These are phyloP conservation scores for Rhizopus microsporus DNA, from an alignment of 371 early-diverging fungal genomes.

Conservation along the genomic window DNA sequence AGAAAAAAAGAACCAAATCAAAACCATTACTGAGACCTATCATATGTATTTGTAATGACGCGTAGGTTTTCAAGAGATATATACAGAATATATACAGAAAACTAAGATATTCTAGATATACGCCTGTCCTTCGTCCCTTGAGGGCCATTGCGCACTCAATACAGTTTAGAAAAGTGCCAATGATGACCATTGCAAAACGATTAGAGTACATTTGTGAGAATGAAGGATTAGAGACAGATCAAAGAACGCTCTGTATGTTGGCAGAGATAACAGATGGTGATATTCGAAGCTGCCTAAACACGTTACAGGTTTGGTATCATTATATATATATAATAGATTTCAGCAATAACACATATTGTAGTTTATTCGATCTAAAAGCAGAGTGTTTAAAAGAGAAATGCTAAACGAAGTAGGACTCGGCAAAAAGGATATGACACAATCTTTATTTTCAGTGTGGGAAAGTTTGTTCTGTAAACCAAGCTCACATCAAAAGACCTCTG, in stretches of 20 bases:
- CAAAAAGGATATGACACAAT: constrained; percentile 80
- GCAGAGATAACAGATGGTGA: constrained; percentile 85
- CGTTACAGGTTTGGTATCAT: constrained; percentile 75
- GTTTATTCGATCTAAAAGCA: constrained; percentile 48
- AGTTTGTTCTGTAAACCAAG: constrained; percentile 64
- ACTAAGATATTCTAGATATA: constrained; percentile 58
- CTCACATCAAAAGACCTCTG: constrained; percentile 23
- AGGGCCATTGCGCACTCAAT: constrained; percentile 74
- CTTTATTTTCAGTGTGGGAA: constrained; percentile 80
- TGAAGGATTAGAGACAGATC: constrained; percentile 77
- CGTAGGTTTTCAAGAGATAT: constrained; percentile 51
- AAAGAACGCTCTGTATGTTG: constrained; percentile 73
- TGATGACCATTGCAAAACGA: constrained; percentile 71
- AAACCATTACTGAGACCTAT: constrained; percentile 84
- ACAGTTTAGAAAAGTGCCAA: constrained; percentile 68
- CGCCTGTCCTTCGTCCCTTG: constrained; percentile 86
- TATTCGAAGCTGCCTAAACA: constrained; percentile 83
- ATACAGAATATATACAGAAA: not conserved
- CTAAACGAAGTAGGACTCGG: constrained; percentile 62
- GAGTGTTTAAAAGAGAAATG: constrained; percentile 57
- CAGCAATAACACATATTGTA: constrained; percentile 4
- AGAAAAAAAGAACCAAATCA: constrained; percentile 17
- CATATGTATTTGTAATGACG: constrained; percentile 98
- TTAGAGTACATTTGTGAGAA: constrained; percentile 79
- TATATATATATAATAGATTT: not conserved